A percentile compares a stretch with the other conserved stretches of the same genome.
Conservation (phyloP, 495 filamentous ascomycete species). For the Aspergillus bridgeri region DNA sequence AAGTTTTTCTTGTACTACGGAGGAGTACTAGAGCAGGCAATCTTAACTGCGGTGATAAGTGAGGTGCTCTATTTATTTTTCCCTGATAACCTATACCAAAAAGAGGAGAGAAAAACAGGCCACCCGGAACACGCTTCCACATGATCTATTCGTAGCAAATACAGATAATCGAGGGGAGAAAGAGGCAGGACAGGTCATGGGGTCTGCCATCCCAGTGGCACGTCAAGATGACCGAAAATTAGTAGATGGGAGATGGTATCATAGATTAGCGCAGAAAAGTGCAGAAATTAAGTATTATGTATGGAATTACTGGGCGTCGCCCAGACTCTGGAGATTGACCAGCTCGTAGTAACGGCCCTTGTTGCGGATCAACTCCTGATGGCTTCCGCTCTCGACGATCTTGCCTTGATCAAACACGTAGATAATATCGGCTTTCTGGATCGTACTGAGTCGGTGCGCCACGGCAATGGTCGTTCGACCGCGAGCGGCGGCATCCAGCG, state of each 20-base stretch:
- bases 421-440: conserved; percentile 80
- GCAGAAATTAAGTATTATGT: conserved; percentile 6
- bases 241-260: conserved; percentile 3
- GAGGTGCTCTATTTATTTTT: no score
- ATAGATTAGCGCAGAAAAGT: conserved; percentile 1
- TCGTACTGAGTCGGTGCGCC: conserved; percentile 72
- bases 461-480: conserved; percentile 78
- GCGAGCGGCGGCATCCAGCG: conserved; percentile 68
- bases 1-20: no score
- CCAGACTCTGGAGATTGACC: conserved; percentile 75
- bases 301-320: conserved; percentile 46
- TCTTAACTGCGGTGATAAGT: no score
- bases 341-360: conserved; percentile 73
- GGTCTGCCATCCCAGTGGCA: background rate
- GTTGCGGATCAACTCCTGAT: conserved; percentile 61
- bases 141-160: background rate
- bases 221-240: no score
- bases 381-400: conserved; percentile 71
- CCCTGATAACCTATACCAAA: no score
- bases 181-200: background rate
- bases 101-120: background rate
- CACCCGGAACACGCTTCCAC: background rate
- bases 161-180: background rate
- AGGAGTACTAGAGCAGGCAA: no score
- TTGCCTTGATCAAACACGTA: conserved; percentile 77